Conservation (phyloP, 257 asterid genomes). For the Scutellaria baicalensis region DNA sequence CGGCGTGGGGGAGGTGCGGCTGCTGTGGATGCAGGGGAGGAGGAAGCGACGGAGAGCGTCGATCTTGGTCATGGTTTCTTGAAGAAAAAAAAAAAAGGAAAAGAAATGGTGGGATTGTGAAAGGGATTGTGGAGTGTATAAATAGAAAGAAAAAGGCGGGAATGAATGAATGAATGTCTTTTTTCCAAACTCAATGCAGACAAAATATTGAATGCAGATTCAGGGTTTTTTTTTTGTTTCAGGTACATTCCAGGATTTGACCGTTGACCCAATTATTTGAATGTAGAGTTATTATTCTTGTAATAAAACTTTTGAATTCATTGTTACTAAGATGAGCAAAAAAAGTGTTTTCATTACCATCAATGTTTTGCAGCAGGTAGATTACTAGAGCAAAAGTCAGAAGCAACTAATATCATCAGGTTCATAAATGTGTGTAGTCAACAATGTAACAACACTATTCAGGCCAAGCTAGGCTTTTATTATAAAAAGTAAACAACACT, state of each 20-base stretch:
- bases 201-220: slow-evolving; percentile 14
- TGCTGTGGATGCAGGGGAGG: slow-evolving; percentile 63
- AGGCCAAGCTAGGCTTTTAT: not conserved
- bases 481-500: not conserved
- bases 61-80: slow-evolving; percentile 50
- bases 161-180: slow-evolving; percentile 3
- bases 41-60: slow-evolving; percentile 77
- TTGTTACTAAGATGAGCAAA: too few species aligned
- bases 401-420: not conserved
- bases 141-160: slow-evolving; percentile 37
- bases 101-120: not conserved
- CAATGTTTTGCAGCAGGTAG: not conserved
- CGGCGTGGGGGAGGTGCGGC: slow-evolving; percentile 39
- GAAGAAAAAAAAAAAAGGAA: not conserved
- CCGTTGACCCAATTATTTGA: slow-evolving; percentile 60
- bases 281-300: too few species aligned
- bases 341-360: not conserved
- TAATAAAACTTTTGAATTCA: not conserved
- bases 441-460: not conserved
- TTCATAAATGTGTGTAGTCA: not conserved
- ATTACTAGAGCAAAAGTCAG: not conserved
- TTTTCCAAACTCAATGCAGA: slow-evolving; percentile 8
- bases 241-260: slow-evolving; percentile 46
- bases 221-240: not conserved
- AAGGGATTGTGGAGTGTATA: not conserved